Percentiles rank a stretch among this genome's conserved stretches.
These are phyloP conservation scores for Mortierella sp. DNA, from an alignment of 371 early-diverging fungal species.

Conservation along the genomic window DNA sequence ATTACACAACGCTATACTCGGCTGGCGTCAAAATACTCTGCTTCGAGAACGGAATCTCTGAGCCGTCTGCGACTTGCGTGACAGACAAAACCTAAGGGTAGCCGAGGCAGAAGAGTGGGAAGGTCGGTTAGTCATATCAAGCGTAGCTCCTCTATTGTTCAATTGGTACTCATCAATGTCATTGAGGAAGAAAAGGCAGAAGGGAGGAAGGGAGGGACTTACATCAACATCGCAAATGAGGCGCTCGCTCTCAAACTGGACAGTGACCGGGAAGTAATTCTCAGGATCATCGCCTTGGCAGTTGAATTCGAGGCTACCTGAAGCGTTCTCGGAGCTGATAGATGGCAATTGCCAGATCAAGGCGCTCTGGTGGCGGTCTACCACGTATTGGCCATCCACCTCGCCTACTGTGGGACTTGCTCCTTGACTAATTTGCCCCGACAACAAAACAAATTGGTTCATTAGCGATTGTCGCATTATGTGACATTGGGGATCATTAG, in stretches of 20 bases:
- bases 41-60: conserved; percentile 71
- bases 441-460: background rate
- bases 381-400: conserved; percentile 82
- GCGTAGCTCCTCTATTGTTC: background rate
- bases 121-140: too few species aligned
- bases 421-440: conserved; percentile 59
- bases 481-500: too few species aligned
- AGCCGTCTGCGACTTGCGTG: conserved; percentile 64
- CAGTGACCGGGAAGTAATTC: conserved; percentile 90
- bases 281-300: conserved; percentile 83
- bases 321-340: conserved; percentile 78
- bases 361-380: conserved; percentile 74
- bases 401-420: conserved; percentile 78
- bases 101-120: too few species aligned
- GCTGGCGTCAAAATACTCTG: conserved; percentile 72
- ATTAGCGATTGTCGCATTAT: background rate
- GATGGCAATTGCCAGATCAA: conserved; percentile 91
- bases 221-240: conserved; percentile 84
- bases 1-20: conserved; percentile 77
- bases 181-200: too few species aligned
- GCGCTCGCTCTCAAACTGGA: conserved; percentile 77
- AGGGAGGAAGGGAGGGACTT: conserved; percentile 20
- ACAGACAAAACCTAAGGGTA: conserved; percentile 57
- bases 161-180: too few species aligned
- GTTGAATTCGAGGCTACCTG: conserved; percentile 89